Conservation (phyloP, 306 rosid species). For the Quercus gilva region DNA sequence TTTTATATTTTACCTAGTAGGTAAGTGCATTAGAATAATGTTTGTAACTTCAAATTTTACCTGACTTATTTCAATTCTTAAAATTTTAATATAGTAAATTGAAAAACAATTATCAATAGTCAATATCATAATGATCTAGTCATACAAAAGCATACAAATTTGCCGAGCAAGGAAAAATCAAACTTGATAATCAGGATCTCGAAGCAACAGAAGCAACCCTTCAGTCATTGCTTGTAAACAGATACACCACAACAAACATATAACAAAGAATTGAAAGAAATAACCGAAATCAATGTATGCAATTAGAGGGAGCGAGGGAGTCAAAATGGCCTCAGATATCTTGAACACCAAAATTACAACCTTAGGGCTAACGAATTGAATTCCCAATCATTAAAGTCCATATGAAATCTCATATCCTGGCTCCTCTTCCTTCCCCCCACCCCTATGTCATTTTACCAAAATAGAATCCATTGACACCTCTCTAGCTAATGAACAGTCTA, state of each 20-base stretch:
- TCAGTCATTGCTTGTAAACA: slow-evolving; percentile 66
- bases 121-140: no score
- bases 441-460: no score
- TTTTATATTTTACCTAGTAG: no score
- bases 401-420: no score
- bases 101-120: no score
- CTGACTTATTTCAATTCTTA: neutral
- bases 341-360: neutral
- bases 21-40: no score
- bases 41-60: no score
- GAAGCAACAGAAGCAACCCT: slow-evolving; percentile 66
- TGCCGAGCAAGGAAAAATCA: slow-evolving; percentile 65
- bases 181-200: slow-evolving; percentile 81
- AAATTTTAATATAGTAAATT: neutral
- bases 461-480: slow-evolving; percentile 19
- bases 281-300: neutral
- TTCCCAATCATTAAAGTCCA: no score
- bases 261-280: slow-evolving; percentile 21
- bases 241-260: slow-evolving; percentile 19
- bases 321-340: neutral
- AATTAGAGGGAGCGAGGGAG: neutral
- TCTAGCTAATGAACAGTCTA: no score
- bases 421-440: no score
- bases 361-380: neutral
- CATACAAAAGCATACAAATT: slow-evolving; percentile 74